Conservation (phyloP, 345 rosid species). For the Cardamine chenopodiifolia region DNA sequence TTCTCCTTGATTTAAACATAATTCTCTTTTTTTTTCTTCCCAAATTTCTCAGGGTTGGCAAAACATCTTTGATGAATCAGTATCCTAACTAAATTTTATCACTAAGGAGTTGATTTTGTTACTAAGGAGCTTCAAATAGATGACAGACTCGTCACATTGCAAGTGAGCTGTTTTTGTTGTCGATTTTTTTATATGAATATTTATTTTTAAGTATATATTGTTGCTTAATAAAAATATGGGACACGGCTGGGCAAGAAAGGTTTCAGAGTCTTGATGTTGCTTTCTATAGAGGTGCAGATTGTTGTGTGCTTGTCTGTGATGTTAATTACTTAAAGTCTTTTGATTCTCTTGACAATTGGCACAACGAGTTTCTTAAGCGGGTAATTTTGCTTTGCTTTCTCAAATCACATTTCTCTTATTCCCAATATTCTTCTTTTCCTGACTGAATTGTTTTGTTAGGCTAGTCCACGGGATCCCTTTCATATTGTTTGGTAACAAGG, state of each 20-base stretch:
- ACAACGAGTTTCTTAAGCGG: slow-evolving; percentile 83
- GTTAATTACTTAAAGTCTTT: slow-evolving; percentile 76
- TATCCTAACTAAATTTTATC: slow-evolving; percentile 57
- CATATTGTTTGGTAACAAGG: slow-evolving; percentile 92
- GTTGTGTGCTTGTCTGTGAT: slow-evolving; percentile 87
- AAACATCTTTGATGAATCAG: slow-evolving; percentile 99
- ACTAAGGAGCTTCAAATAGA: slow-evolving; percentile 88
- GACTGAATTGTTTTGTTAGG: slow-evolving; percentile 48
- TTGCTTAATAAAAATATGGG: slow-evolving; percentile 63
- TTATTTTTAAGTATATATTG: too few species aligned
- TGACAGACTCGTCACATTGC: slow-evolving; percentile 80
- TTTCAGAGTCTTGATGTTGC: slow-evolving; percentile 92
- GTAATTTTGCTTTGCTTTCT: slow-evolving; percentile 26
- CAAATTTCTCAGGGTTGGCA: slow-evolving; percentile 75
- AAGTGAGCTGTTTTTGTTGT: slow-evolving; percentile 44
- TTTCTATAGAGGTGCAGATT: slow-evolving; percentile 90
- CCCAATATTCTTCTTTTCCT: not conserved
- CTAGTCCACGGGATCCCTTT: slow-evolving; percentile 88
- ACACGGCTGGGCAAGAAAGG: slow-evolving; percentile 92
- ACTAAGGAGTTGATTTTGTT: slow-evolving; percentile 88
- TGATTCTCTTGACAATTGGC: slow-evolving; percentile 88
- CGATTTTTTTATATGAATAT: not conserved
- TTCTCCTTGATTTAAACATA: not conserved
- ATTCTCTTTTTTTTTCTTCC: not conserved
- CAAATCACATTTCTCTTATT: not conserved